phyloP scores from a whole-genome alignment of 768 basidiomycete species.

The Dictyophora rubrovolvata region DNA sequence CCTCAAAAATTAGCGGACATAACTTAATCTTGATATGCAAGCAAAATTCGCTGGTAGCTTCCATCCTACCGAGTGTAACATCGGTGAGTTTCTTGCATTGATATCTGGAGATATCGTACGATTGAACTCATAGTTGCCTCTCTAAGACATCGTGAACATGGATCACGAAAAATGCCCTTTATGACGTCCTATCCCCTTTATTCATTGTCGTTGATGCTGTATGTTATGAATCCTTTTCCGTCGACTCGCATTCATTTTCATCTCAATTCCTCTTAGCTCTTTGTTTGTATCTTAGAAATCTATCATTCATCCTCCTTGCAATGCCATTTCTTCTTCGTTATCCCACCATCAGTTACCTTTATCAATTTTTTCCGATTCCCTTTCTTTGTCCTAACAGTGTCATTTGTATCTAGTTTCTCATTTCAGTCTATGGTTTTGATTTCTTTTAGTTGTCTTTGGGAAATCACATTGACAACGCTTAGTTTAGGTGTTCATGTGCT shows the following conservation, averaged over 20 bases:
- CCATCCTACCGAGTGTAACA: slow-evolving; percentile 6
- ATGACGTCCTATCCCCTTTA: not conserved
- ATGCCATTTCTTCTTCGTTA: slow-evolving; percentile 9
- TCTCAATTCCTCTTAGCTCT: not conserved
- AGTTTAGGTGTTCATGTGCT: slow-evolving; percentile 23
- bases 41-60: slow-evolving; percentile 6
- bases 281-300: not conserved
- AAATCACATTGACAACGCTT: not conserved
- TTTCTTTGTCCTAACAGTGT: slow-evolving; percentile 18
- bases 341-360: not conserved
- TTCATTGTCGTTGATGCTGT: not conserved
- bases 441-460: slow-evolving; percentile 22
- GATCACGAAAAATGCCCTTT: not conserved
- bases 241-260: not conserved
- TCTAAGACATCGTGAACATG: not conserved
- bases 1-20: slow-evolving; percentile 5
- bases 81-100: not conserved
- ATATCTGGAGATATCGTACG: not conserved
- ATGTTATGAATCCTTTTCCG: not conserved
- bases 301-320: not conserved
- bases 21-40: slow-evolving; percentile 9
- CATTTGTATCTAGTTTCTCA: slow-evolving; percentile 13
- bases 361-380: slow-evolving; percentile 14
- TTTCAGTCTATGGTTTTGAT: slow-evolving; percentile 3
- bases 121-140: not conserved